Conservation (phyloP, 768 basidiomycete species). For the Nevesoporus exiguus region DNA sequence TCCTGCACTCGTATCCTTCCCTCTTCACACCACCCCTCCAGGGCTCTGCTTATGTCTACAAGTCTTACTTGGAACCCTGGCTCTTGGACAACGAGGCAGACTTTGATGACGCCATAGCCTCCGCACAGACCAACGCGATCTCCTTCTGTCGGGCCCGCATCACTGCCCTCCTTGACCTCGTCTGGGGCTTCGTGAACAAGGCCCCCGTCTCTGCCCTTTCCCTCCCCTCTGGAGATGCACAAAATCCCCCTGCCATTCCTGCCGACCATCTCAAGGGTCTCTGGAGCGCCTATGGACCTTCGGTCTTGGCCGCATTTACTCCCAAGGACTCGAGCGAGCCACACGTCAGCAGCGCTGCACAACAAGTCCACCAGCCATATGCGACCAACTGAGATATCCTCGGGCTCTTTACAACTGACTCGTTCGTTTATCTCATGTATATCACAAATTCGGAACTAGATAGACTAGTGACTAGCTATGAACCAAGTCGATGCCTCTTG, state of each 20-base stretch:
- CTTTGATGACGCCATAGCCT: constrained; percentile 55
- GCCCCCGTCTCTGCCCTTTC: constrained; percentile 20
- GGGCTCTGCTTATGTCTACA: constrained; percentile 69
- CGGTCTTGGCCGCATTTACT: constrained; percentile 33
- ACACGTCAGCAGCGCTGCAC: constrained; percentile 6
- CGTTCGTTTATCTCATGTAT: constrained; percentile 3
- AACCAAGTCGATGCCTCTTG: constrained; percentile 51
- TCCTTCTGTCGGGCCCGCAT: constrained; percentile 55
- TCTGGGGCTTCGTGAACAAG: constrained; percentile 46
- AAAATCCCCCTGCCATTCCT: constrained; percentile 9
- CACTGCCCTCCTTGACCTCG: constrained; percentile 44
- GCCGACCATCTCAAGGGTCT: constrained; percentile 35
- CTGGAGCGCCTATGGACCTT: constrained; percentile 42
- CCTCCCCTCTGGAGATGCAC: constrained; percentile 22
- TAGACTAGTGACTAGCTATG: constrained; percentile 15
- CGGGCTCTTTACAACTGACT: background rate
- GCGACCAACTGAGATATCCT: constrained; percentile 14
- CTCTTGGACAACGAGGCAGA: constrained; percentile 54
- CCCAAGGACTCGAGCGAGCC: constrained; percentile 12
- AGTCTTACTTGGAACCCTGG: constrained; percentile 58
- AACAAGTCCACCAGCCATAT: background rate
- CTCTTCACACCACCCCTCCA: constrained; percentile 26
- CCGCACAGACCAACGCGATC: constrained; percentile 51
- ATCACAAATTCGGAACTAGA: background rate
- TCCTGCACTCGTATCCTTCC: background rate